Percentiles rank a stretch among this genome's conserved stretches.
Conservation (phyloP, 2,329 filamentous ascomycete genomes). For the Xylariaceae sp. region DNA sequence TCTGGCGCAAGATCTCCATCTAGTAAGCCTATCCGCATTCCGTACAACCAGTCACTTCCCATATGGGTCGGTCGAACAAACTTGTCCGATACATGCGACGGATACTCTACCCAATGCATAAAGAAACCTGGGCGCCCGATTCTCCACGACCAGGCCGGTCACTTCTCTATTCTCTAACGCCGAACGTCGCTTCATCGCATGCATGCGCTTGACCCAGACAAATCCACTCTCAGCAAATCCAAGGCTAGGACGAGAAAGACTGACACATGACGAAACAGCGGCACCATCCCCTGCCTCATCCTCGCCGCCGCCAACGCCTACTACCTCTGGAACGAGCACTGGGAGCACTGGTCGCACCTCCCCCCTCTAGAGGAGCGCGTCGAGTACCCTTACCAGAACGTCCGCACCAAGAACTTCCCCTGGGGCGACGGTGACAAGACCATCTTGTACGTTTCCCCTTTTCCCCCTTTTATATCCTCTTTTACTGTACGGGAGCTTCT, state of each 20-base stretch:
- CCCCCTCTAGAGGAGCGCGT: constrained; percentile 82
- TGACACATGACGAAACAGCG: constrained; percentile 46
- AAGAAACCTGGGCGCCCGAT: background rate
- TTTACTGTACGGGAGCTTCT: too few species aligned
- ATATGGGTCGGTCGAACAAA: background rate
- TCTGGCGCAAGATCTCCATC: constrained; percentile 94
- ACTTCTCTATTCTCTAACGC: background rate
- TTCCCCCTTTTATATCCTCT: too few species aligned
- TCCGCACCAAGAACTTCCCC: constrained; percentile 90
- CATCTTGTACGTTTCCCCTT: constrained; percentile 52
- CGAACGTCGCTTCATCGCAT: background rate
- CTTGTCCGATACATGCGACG: background rate
- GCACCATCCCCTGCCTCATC: constrained; percentile 65
- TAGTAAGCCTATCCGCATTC: constrained; percentile 59
- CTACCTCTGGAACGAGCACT: constrained; percentile 90
- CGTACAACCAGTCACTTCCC: background rate
- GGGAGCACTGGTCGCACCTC: constrained; percentile 88
- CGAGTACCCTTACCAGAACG: constrained; percentile 97
- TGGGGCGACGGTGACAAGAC: constrained; percentile 96
- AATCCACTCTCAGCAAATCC: background rate
- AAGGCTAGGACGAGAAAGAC: background rate
- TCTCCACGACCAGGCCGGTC: background rate
- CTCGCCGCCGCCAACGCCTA: constrained; percentile 77
- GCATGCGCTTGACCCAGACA: background rate
- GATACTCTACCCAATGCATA: background rate